Evolutionary conservation across 805 yeast genomes (phyloP).

Genomic region (Ogataea siamensis): DNA sequence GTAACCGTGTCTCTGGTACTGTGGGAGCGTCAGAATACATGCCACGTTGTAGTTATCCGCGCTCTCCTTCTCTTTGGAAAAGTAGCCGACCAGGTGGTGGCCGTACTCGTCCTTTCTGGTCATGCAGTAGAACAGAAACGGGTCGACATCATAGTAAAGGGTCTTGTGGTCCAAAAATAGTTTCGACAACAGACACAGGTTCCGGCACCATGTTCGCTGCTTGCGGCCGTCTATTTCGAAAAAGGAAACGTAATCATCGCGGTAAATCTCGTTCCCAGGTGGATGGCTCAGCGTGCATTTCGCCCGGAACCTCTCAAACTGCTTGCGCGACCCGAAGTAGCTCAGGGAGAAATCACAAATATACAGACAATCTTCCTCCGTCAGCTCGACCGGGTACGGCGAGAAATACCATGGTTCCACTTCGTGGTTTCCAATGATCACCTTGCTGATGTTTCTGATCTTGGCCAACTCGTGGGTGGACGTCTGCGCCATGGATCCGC

Average conservation of each 20-base stretch:
- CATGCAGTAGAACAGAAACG: conserved; percentile 95
- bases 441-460: conserved; percentile 75
- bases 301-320: conserved; percentile 85
- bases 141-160: conserved; percentile 95
- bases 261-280: conserved; percentile 96
- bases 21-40: conserved; percentile 93
- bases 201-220: conserved; percentile 97
- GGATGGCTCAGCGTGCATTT: conserved; percentile 93
- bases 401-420: conserved; percentile 99
- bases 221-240: conserved; percentile 97
- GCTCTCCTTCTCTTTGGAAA: conserved; percentile 94
- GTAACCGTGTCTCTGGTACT: conserved; percentile 92
- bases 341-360: conserved; percentile 89
- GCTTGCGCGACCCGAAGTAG: conserved; percentile 85
- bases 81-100: conserved; percentile 94
- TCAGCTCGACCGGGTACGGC: conserved; percentile 92
- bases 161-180: conserved; percentile 94
- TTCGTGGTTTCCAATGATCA: conserved; percentile 84
- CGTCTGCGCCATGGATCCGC: conserved; percentile 97
- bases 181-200: conserved; percentile 85
- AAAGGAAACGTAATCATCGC: conserved; percentile 89
- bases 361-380: conserved; percentile 87
- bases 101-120: conserved; percentile 85
- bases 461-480: conserved; percentile 81
- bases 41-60: conserved; percentile 96